These are phyloP conservation scores for Neospermospora avenae DNA, from an alignment of 2,329 filamentous ascomycete species.

Conservation along the genomic window DNA sequence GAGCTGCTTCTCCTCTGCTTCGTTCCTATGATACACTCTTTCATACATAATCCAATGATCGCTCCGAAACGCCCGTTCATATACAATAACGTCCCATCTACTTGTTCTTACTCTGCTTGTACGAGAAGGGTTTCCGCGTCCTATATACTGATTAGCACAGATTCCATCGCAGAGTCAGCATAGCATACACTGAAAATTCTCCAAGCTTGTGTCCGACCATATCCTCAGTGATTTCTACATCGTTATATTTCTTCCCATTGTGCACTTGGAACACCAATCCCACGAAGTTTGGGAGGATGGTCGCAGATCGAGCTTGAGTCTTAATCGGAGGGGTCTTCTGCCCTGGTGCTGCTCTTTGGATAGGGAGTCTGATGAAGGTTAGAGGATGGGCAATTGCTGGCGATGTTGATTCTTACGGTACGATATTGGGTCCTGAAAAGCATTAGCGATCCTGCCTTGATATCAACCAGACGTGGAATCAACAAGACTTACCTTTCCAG, in stretches of 20 bases:
- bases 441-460: constrained; percentile 26
- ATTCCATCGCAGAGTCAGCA: background rate
- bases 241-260: constrained; percentile 68
- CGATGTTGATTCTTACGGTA: constrained; percentile 53
- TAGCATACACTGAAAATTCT: constrained; percentile 65
- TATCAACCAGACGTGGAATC: background rate
- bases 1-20: background rate
- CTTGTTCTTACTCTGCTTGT: constrained; percentile 69
- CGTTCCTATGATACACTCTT: background rate
- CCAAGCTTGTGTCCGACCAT: constrained; percentile 76
- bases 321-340: constrained; percentile 59
- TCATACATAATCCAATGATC: background rate
- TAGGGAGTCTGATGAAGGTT: constrained; percentile 47
- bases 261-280: constrained; percentile 68
- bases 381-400: constrained; percentile 26
- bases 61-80: constrained; percentile 18
- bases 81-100: constrained; percentile 19
- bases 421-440: constrained; percentile 61
- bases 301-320: constrained; percentile 67
- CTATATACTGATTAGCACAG: constrained; percentile 39
- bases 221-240: constrained; percentile 68
- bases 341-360: constrained; percentile 46
- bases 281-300: constrained; percentile 71
- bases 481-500: constrained; percentile 72
- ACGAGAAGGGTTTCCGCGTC: constrained; percentile 64